Evolutionary conservation across 2,329 filamentous ascomycete species (phyloP), one percentile per base, ranked within the genome.

Genomic region (Scedosporium apiospermum): DNA sequence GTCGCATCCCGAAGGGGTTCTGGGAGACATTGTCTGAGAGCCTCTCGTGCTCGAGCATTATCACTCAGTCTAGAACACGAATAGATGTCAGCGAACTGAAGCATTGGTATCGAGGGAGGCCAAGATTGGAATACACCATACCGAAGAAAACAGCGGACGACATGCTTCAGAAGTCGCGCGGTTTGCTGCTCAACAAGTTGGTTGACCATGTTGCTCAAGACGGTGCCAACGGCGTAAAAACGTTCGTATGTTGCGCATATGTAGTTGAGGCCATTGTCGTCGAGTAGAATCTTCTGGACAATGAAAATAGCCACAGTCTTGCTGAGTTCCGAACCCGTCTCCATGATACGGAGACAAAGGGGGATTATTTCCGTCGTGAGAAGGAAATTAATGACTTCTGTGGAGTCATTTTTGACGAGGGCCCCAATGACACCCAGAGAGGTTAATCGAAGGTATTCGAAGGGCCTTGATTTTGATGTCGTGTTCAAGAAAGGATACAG

Each of bases 291-390:
- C 82, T 99, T 99, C 77, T 99, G 95, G 18, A 99, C 95, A 70
- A 99, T 99, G 79, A 99, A 99, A 70, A 99, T 99, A 64, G 95
- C 95, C 14, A 99, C 95, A 0, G 95, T 99, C 81, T 99, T 99
- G 81, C 92, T 97, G 65, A 99, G 83, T 76, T 99, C 95, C 0
- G 93, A 97, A 59, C 95, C 95, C 0, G 95, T 99, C 79, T 99
- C 95, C 95, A 99, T 99, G 71, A 99, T 99, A 65, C 95, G 88
- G 55, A 99, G 87, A 75, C 95, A 99, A 12, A 99, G 85, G 9
- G 95, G 95, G 64, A 99, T 99, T 68, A 99, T 99, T 77, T 99
- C 95, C 34, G 95, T 99, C 1, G 95, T 98, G 58, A 99, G 82
- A 62, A 99, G 88, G 74, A 99, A 99, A 80, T 98, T 98, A 80